Evolutionary conservation across 768 basidiomycete species (phyloP), one percentile per base, ranked within the genome.

Genomic region (Phlegmacium glaucopus): DNA sequence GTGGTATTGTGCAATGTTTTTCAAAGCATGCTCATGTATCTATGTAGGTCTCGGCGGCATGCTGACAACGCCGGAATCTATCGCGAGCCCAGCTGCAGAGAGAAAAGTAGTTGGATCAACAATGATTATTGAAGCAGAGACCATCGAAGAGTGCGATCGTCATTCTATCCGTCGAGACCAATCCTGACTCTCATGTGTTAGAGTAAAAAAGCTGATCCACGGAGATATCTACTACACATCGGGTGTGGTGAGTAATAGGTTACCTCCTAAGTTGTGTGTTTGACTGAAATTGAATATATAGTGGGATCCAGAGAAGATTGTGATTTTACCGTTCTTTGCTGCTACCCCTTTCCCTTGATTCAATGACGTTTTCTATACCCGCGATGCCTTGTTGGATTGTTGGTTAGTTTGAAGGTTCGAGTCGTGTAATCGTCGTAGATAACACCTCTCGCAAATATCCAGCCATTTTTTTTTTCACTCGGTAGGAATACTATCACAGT

Each of bases 41-140:
- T 50, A 22, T 44, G 35, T 51, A 85, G 83, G 76, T 43, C 56
- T 84, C 35, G 85, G 74, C 3, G 85, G 83, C 28, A 78, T 74
- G 9, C 44, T 85, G 49, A 58, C 83, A 32, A 79, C 76, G 1
- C 82, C 83, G 4, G 83, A 84, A 51, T 82, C 78, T 11, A 63
- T 77, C 43, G 65, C 67, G 7, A 68, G 69, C 7, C 70, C 73
- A 0, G 66, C 62, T 11, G 69, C 69, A 9, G 66, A 76, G 25
- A 78, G 74, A 61, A 83, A 79, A 59, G 72, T 87, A 65, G 64
- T 82, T 29, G 84, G 81, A n/a, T 85, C 81, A 0, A 62, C 72
- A 47, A 66, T 84, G 36, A 66, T 86, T 17, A 74, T 69, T 44
- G 74, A 83, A 55, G 79, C 78, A 2, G 73, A 75, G 42, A 75